Evolutionary conservation across 768 basidiomycete species (phyloP).

Genomic region (Suillus weaverae): DNA sequence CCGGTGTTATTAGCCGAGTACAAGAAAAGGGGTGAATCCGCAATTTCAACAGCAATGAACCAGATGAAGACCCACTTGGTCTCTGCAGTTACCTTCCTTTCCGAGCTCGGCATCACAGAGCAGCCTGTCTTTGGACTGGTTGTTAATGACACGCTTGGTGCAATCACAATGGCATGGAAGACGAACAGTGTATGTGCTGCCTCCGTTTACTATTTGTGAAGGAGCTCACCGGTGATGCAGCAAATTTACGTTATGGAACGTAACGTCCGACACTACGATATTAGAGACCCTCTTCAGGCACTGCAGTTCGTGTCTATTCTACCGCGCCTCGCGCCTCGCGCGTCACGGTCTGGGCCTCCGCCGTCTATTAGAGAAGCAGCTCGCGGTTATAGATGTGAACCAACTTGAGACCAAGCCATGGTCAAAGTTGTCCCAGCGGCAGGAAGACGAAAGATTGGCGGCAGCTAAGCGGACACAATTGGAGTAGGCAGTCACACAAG

Average conservation of each 20-base stretch:
- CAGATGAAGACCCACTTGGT: not conserved
- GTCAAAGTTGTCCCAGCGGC: not conserved
- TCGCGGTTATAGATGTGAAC: not conserved
- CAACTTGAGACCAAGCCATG: not conserved
- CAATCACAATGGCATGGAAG: constrained; percentile 1
- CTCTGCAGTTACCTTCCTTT: not conserved
- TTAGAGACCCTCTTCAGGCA: not conserved
- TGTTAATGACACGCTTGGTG: not conserved
- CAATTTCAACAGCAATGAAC: not conserved
- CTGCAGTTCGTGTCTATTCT: not conserved
- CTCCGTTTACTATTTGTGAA: too few relatives aligned
- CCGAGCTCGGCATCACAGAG: not conserved
- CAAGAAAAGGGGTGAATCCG: not conserved
- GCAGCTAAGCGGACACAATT: not conserved
- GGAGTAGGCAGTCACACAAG: not conserved
- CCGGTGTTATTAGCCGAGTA: not conserved
- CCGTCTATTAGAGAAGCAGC: not conserved
- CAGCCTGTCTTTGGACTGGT: constrained; percentile 2
- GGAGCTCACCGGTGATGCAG: not conserved
- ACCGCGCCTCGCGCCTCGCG: not conserved
- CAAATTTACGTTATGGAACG: not conserved
- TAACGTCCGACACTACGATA: not conserved
- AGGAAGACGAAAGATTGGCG: not conserved
- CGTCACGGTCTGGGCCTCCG: not conserved
- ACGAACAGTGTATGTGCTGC: not conserved